Conservation (phyloP, 371 early-diverging fungal genomes). For the Mucor plumbeus region DNA sequence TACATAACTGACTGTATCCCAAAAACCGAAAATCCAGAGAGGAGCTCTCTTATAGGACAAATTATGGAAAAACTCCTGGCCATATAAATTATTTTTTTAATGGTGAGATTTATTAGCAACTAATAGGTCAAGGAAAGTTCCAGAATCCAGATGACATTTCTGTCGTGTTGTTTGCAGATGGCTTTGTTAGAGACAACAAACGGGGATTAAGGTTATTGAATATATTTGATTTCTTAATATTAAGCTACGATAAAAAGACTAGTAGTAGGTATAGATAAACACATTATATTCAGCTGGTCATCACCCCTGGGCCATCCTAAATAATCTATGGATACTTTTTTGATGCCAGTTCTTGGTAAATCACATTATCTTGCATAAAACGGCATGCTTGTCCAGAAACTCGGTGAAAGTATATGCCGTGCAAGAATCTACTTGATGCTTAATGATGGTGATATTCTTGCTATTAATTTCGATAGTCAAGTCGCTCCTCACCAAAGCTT, state of each 20-base stretch:
- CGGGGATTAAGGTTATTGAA: background rate
- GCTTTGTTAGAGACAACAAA: background rate
- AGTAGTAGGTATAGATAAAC: background rate
- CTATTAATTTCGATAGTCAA: background rate
- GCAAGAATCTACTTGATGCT: background rate
- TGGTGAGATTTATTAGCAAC: too few species aligned
- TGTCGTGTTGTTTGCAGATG: too few species aligned
- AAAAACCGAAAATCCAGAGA: too few species aligned
- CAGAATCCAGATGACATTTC: too few species aligned
- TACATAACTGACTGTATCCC: too few species aligned
- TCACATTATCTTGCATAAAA: background rate
- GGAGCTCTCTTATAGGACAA: too few species aligned
- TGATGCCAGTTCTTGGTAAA: background rate
- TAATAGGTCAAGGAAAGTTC: too few species aligned
- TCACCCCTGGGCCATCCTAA: background rate
- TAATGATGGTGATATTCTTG: background rate
- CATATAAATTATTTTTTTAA: too few species aligned
- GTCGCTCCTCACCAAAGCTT: background rate
- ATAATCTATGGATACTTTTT: background rate
- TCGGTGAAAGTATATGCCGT: background rate
- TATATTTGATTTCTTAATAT: background rate
- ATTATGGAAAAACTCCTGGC: too few species aligned
- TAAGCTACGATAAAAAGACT: background rate
- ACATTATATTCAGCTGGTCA: background rate
- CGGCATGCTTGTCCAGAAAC: background rate